Conservation (phyloP, 441 rosid species). For the Geranium incanum region DNA sequence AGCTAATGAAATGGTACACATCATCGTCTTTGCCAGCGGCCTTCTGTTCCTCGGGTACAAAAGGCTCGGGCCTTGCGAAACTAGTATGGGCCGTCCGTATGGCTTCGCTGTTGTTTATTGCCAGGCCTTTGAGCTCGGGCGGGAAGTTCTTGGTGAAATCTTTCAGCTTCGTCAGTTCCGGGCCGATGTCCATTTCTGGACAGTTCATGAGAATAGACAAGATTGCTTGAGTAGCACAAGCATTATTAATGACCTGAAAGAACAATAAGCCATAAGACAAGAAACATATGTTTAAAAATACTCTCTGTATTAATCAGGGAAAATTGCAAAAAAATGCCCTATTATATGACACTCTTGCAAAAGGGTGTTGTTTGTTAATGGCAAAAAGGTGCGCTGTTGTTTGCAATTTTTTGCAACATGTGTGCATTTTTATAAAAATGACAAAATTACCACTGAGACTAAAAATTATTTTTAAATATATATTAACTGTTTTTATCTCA, state of each 20-base stretch:
- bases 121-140: conserved; percentile 86
- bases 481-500: too few relatives aligned
- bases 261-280: conserved; percentile 8
- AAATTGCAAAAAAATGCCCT: too few relatives aligned
- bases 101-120: conserved; percentile 91
- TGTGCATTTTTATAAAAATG: too few relatives aligned
- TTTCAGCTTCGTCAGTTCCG: conserved; percentile 65
- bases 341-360: too few relatives aligned
- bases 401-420: too few relatives aligned
- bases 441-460: too few relatives aligned
- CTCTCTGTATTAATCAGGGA: too few relatives aligned
- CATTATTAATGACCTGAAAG: conserved; percentile 71
- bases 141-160: conserved; percentile 89
- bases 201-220: conserved; percentile 81
- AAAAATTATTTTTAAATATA: too few relatives aligned
- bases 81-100: conserved; percentile 91
- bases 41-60: conserved; percentile 82
- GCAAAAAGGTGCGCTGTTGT: too few relatives aligned
- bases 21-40: conserved; percentile 80
- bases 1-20: conserved; percentile 91
- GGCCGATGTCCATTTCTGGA: conserved; percentile 79
- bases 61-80: conserved; percentile 95
- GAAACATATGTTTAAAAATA: background rate
- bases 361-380: too few relatives aligned
- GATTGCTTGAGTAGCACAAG: conserved; percentile 98